Base-by-base conservation (phyloP, 441 rosid genomes). In the Breynia disticha region DNA sequence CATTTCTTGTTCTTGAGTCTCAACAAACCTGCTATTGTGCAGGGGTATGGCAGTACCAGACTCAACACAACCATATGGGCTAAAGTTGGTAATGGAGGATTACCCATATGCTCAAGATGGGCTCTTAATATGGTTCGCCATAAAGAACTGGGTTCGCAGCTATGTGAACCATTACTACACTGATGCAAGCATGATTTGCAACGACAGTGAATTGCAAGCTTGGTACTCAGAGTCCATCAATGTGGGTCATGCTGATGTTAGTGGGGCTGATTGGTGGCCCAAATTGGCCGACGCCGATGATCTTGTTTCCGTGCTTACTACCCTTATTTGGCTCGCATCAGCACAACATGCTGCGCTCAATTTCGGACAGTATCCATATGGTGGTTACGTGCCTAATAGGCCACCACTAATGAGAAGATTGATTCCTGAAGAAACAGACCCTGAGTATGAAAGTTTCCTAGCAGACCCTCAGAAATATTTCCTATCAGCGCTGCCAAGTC, bases 291-390 rank as follows among this genome's bases (percentile, higher is more conserved):
- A 70, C 46, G 61, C 58, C 0, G 83, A 82, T 2, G 72, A 86
- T 56, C 85, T 93, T 0, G 64, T 75, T 62, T 77, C 84, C 1
- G 43, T 84, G 68, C 67, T 93, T 41, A 83, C 97, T 47, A 84
- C 81, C 61, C 37, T 91, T 43, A 72, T 91, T 28, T 91, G 98
- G 98, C 95, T 91, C 9, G 82, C 91, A 2, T 91, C 98, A 0
- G 97, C 98, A 2, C 97, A 88, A 19, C 98, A 91, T 14, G 98
- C 97, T 0, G 95, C 98, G 0, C 95, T 91, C 22, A 91, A 91
- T 50, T 91, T 91, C 14, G 98, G 97, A 38, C 98, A 93, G 64
- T 93, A 93, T 44, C 88, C 97, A 0, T 93, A 89, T 35, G 93
- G 96, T 0, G 98, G 98, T 0, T 89, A 76, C 16, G 93, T 89